These are phyloP conservation scores for Xerophyta viscosa DNA, from an alignment of 106 monocot genomes.

Conservation along the genomic window DNA sequence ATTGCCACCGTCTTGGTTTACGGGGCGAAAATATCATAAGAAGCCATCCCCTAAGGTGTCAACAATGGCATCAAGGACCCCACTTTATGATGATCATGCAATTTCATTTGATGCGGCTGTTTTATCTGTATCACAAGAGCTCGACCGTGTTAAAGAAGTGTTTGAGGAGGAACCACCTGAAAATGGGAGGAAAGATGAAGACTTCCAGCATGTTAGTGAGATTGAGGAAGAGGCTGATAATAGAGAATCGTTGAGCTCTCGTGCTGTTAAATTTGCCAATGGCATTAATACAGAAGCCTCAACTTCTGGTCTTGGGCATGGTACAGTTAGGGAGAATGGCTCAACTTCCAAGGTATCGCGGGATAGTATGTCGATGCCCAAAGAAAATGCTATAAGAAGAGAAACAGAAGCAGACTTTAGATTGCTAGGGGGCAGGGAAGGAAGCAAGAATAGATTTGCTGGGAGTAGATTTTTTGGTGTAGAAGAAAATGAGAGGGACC, in stretches of 20 bases:
- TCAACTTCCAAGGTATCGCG: constrained; percentile 20
- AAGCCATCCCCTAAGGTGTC: constrained; percentile 37
- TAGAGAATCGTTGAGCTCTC: constrained; percentile 2
- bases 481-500: constrained; percentile 38
- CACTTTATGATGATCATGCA: constrained; percentile 54
- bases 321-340: constrained; percentile 26
- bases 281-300: constrained; percentile 20
- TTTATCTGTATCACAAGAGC: constrained; percentile 68
- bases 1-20: constrained; percentile 73
- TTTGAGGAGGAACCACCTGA: constrained; percentile 24
- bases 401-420: constrained; percentile 90
- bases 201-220: constrained; percentile 29
- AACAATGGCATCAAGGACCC: constrained; percentile 41
- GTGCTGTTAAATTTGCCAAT: constrained; percentile 25
- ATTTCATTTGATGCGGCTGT: constrained; percentile 97
- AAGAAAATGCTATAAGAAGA: constrained; percentile 81
- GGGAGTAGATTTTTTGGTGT: constrained; percentile 57
- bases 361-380: constrained; percentile 16
- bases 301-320: constrained; percentile 21
- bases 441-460: constrained; percentile 40
- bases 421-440: constrained; percentile 64
- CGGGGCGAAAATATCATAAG: constrained; percentile 52
- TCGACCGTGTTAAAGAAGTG: constrained; percentile 38
- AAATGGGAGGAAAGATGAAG: constrained; percentile 22
- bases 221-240: constrained; percentile 64